phyloP scores from a whole-genome alignment of 768 basidiomycete species.

The Hygrophorus russula region DNA sequence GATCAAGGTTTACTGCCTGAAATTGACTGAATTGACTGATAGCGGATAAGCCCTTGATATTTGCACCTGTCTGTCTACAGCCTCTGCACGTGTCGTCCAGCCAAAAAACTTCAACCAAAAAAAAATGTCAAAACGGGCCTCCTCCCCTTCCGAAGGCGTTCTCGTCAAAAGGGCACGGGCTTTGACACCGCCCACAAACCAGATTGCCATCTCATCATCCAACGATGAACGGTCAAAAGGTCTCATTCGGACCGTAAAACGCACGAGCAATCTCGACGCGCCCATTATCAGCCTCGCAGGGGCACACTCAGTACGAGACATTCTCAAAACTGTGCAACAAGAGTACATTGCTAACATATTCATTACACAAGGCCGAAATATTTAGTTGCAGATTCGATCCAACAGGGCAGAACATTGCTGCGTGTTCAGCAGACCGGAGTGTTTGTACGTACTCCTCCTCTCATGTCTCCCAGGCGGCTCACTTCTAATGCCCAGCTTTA shows the following conservation, averaged over 20 bases:
- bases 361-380: conserved; percentile 54
- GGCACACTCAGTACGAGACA: conserved; percentile 61
- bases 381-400: conserved; percentile 90
- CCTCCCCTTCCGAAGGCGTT: conserved; percentile 44
- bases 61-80: no score
- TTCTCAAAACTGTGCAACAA: conserved; percentile 6
- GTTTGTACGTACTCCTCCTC: conserved; percentile 53
- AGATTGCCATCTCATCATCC: conserved; percentile 68
- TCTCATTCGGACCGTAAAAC: conserved; percentile 72
- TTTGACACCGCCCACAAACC: conserved; percentile 40
- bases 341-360: neutral
- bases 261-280: conserved; percentile 89
- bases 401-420: conserved; percentile 87
- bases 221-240: conserved; percentile 68
- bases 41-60: no score
- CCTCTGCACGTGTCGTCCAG: no score
- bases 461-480: neutral
- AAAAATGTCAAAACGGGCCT: conserved; percentile 62
- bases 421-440: conserved; percentile 80
- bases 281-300: conserved; percentile 89
- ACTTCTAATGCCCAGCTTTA: conserved; percentile 37
- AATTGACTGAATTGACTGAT: no score
- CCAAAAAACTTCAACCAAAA: no score
- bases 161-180: conserved; percentile 51
- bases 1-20: no score